These are phyloP conservation scores for Durusdinium trenchii DNA, from an alignment of 73 alveolate genomes.

Conservation along the genomic window DNA sequence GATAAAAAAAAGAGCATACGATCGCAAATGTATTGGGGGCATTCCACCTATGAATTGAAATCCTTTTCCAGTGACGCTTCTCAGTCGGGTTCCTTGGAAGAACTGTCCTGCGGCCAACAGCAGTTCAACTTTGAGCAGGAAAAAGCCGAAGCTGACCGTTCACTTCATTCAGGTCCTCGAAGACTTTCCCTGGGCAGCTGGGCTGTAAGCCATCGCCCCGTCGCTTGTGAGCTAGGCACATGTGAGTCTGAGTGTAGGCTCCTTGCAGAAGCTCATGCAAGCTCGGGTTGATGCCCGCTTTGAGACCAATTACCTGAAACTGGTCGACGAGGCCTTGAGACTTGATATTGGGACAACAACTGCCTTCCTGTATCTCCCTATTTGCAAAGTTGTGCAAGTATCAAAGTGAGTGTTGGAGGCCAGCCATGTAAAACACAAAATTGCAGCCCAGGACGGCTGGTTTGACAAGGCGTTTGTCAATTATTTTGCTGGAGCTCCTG, in stretches of 20 bases:
- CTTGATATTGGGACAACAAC: background rate
- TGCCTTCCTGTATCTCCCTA: background rate
- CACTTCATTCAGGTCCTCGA: slow-evolving; percentile 45
- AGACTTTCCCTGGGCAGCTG: background rate
- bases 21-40: too few species aligned
- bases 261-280: slow-evolving; percentile 61
- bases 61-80: too few species aligned
- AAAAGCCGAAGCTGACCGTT: background rate
- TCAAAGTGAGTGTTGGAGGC: background rate
- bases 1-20: too few species aligned
- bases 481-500: slow-evolving; percentile 79
- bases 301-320: background rate
- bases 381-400: background rate
- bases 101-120: background rate
- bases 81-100: too few species aligned
- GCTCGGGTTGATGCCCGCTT: slow-evolving; percentile 56
- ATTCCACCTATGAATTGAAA: too few species aligned
- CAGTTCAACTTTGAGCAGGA: background rate
- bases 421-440: background rate
- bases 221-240: too few species aligned
- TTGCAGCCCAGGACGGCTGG: slow-evolving; percentile 47
- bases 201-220: background rate
- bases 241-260: background rate
- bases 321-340: slow-evolving; percentile 13
- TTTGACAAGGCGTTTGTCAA: slow-evolving; percentile 51